A percentile compares a stretch with the other conserved stretches of the same genome.
Evolutionary conservation across 2,329 filamentous ascomycete genomes (phyloP).

Genomic region (Xylariaceae sp.): DNA sequence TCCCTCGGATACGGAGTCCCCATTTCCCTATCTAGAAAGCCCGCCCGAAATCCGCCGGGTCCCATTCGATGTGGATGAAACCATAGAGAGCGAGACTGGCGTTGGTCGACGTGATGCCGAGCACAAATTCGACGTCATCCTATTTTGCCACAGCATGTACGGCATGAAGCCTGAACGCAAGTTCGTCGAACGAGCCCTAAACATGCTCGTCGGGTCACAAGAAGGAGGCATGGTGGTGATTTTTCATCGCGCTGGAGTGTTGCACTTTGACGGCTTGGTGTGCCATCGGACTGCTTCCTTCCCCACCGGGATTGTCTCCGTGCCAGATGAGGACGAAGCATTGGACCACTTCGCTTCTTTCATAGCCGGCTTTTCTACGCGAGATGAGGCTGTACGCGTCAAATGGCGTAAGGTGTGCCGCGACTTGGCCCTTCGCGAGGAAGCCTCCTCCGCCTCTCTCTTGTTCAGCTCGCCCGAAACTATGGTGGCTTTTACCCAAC

Average conservation of each 20-base stretch:
- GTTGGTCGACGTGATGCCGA: constrained; percentile 21
- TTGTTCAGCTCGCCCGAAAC: constrained; percentile 44
- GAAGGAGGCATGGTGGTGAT: constrained; percentile 43
- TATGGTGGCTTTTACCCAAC: constrained; percentile 46
- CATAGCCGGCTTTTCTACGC: constrained; percentile 41
- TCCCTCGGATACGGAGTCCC: constrained; percentile 23
- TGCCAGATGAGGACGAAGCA: constrained; percentile 40
- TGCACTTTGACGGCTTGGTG: constrained; percentile 44
- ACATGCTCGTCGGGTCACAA: constrained; percentile 39
- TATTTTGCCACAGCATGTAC: constrained; percentile 62
- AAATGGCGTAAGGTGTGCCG: constrained; percentile 52
- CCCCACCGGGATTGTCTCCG: constrained; percentile 38
- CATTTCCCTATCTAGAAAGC: constrained; percentile 39
- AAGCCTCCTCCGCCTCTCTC: constrained; percentile 35
- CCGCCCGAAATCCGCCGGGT: constrained; percentile 34
- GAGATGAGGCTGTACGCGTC: constrained; percentile 31
- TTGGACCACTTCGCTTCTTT: constrained; percentile 50
- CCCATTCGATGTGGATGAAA: constrained; percentile 35
- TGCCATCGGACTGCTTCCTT: constrained; percentile 43
- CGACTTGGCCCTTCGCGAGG: constrained; percentile 36
- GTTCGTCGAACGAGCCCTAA: constrained; percentile 42
- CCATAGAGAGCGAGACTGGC: constrained; percentile 11
- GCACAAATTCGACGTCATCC: constrained; percentile 47
- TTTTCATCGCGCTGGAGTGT: constrained; percentile 46
- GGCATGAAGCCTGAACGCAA: constrained; percentile 46